Evolutionary conservation across 2,329 filamentous ascomycete species (phyloP).

Genomic region (Diplodia mutila): DNA sequence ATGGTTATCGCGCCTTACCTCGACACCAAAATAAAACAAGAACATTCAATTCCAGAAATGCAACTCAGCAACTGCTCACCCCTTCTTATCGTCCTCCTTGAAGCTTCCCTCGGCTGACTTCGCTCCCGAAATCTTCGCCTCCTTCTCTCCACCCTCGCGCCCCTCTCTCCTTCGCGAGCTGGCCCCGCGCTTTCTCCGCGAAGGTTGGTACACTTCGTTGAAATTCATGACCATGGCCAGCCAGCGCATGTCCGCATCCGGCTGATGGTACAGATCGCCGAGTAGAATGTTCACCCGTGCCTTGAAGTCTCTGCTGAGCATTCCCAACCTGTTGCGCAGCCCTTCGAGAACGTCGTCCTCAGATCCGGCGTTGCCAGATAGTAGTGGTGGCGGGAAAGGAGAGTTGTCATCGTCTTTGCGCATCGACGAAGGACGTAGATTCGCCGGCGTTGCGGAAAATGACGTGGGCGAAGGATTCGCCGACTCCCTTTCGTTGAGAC

Average conservation of each 20-base stretch:
- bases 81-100: slow-evolving; percentile 9
- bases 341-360: slow-evolving; percentile 65
- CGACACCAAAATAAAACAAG: slow-evolving; percentile 16
- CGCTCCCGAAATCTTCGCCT: slow-evolving; percentile 32
- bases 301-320: slow-evolving; percentile 76
- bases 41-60: no score
- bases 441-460: slow-evolving; percentile 34
- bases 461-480: slow-evolving; percentile 35
- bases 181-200: slow-evolving; percentile 62
- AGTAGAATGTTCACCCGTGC: slow-evolving; percentile 77
- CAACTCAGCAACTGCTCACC: no score
- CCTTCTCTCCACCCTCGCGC: slow-evolving; percentile 39
- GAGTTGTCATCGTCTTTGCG: slow-evolving; percentile 41
- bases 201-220: slow-evolving; percentile 90
- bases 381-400: slow-evolving; percentile 48
- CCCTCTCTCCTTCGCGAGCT: slow-evolving; percentile 33
- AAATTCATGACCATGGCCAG: slow-evolving; percentile 98
- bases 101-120: slow-evolving; percentile 12
- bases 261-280: slow-evolving; percentile 89
- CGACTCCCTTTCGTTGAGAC: slow-evolving; percentile 59
- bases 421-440: slow-evolving; percentile 38
- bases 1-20: slow-evolving; percentile 3
- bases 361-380: slow-evolving; percentile 41
- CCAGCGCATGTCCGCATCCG: slow-evolving; percentile 94
- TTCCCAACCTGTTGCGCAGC: slow-evolving; percentile 72